Evolutionary conservation across 106 monocot genomes (phyloP).

Genomic region (Dendrobium huoshanense): DNA sequence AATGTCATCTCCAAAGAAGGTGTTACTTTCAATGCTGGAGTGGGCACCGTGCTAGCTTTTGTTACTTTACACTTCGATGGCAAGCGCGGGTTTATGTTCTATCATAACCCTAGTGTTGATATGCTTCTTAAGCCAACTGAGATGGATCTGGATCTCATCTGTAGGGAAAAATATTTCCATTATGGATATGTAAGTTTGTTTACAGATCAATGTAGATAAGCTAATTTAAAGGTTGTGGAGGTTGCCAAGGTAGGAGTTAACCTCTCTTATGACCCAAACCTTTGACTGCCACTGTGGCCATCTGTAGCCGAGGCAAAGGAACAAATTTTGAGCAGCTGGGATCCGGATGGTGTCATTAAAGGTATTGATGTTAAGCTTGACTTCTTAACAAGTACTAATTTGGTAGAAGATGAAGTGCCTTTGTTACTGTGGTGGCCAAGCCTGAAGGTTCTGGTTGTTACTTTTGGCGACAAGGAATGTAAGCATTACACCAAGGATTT

Average conservation of each 20-base stretch:
- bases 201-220: conserved; percentile 45
- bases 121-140: too few relatives aligned
- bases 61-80: too few relatives aligned
- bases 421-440: conserved; percentile 12
- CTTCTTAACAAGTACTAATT: conserved; percentile 11
- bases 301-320: conserved; percentile 36
- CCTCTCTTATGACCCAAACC: conserved; percentile 51
- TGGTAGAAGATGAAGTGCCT: conserved; percentile 10
- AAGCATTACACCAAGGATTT: conserved; percentile 55
- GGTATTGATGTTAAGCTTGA: too few relatives aligned
- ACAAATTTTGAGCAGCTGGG: conserved; percentile 52
- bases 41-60: too few relatives aligned
- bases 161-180: neutral
- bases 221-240: conserved; percentile 33
- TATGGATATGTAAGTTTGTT: conserved; percentile 57
- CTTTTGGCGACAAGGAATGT: conserved; percentile 6
- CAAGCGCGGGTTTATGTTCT: too few relatives aligned
- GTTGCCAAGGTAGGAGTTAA: conserved; percentile 35
- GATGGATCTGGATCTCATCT: too few relatives aligned
- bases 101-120: too few relatives aligned
- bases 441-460: conserved; percentile 19
- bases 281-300: conserved; percentile 42
- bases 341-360: conserved; percentile 7
- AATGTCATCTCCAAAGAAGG: too few relatives aligned
- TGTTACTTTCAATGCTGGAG: too few relatives aligned